Percentiles rank a stretch among this genome's conserved stretches.
These are phyloP conservation scores for Penicillium maclennaniae DNA, from an alignment of 495 filamentous ascomycete genomes.

Conservation along the genomic window DNA sequence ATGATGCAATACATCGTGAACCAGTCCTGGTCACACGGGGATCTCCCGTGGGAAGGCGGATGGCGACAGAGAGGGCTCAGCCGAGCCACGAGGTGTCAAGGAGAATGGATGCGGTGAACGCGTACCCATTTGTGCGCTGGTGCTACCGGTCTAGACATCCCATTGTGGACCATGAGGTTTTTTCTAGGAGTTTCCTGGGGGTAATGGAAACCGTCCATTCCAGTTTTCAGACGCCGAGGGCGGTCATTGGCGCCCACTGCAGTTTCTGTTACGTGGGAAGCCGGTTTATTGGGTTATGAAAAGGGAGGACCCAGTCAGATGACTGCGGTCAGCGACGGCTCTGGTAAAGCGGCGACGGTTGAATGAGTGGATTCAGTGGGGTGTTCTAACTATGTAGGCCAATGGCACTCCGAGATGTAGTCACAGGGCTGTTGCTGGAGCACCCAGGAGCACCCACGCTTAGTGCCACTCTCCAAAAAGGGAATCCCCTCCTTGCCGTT, in stretches of 20 bases:
- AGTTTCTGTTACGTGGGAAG: conserved; percentile 44
- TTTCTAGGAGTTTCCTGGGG: conserved; percentile 24
- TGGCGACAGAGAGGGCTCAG: conserved; percentile 10
- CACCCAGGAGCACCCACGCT: conserved; percentile 4
- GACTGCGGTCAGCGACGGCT: background rate
- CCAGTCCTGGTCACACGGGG: conserved; percentile 18
- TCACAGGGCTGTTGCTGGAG: conserved; percentile 10
- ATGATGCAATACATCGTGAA: conserved; percentile 20
- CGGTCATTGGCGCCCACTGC: conserved; percentile 24
- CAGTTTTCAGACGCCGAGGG: conserved; percentile 12
- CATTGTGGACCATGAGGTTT: conserved; percentile 9
- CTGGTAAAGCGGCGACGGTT: conserved; percentile 15
- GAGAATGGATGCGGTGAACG: conserved; percentile 9
- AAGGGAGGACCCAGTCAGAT: conserved; percentile 3
- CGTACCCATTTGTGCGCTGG: conserved; percentile 1
- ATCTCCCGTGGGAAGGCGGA: background rate
- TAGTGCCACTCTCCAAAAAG: background rate
- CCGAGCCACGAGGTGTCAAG: conserved; percentile 9
- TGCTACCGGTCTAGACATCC: conserved; percentile 6
- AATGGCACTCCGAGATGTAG: background rate
- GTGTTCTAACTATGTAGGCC: background rate
- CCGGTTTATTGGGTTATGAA: conserved; percentile 14
- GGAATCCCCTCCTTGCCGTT: conserved; percentile 1
- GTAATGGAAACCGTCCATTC: conserved; percentile 22
- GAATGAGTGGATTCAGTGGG: background rate